Conservation (phyloP, 768 basidiomycete species). For the Cystofilobasidium capitatum region DNA sequence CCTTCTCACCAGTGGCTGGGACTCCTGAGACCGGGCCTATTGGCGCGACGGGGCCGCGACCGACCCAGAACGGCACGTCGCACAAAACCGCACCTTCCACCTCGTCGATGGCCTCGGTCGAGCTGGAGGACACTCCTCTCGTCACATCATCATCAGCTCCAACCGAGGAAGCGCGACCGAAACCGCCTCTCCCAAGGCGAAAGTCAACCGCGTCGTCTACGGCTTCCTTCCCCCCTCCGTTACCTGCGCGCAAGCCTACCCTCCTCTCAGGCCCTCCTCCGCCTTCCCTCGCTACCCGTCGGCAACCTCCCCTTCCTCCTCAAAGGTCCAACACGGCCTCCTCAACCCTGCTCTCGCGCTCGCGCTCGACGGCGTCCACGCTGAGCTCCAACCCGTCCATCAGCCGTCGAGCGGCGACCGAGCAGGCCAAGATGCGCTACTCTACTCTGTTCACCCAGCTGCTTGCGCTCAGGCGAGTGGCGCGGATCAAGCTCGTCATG, state of each 20-base stretch:
- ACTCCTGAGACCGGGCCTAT: too few species aligned
- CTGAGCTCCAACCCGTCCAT: neutral
- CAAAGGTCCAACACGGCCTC: neutral
- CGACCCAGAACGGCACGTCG: neutral
- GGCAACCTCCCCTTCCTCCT: neutral
- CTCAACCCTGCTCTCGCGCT: neutral
- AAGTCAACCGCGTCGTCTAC: neutral
- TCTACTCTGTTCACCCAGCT: neutral
- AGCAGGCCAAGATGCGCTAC: too few species aligned
- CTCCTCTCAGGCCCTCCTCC: neutral
- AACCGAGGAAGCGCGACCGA: too few species aligned
- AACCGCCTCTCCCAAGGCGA: neutral
- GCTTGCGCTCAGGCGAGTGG: neutral
- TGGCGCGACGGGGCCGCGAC: too few species aligned
- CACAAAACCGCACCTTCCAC: neutral
- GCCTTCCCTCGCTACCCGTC: neutral
- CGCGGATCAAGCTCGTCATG: neutral
- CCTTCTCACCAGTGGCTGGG: too few species aligned
- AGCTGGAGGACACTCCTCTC: neutral
- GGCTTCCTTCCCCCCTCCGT: neutral
- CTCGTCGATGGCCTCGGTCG: neutral
- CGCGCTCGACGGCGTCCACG: neutral
- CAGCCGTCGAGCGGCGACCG: too few species aligned
- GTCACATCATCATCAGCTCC: too few species aligned
- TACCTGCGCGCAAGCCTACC: neutral